A percentile compares a stretch with the other conserved stretches of the same genome.
Evolutionary conservation across 257 asterid species (phyloP).

Genomic region (Forsythia viridissima): DNA sequence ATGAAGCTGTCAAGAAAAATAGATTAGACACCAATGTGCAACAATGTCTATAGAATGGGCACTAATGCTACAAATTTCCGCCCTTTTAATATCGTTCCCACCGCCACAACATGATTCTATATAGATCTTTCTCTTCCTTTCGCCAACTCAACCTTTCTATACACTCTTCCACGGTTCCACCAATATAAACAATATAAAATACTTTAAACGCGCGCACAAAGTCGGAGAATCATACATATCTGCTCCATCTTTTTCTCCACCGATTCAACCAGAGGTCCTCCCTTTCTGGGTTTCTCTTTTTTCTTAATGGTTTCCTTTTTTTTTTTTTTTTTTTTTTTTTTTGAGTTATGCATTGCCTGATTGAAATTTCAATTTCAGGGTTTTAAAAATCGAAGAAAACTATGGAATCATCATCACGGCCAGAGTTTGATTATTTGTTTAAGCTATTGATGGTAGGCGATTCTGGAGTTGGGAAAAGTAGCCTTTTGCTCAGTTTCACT

Average conservation of each 20-base stretch:
- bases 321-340: neutral
- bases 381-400: constrained; percentile 13
- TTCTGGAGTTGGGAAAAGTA: constrained; percentile 96
- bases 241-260: neutral
- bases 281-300: neutral
- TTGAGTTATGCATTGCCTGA: neutral
- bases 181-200: too few species aligned
- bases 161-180: neutral
- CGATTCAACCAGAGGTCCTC: neutral
- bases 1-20: neutral
- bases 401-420: constrained; percentile 38
- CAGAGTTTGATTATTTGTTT: constrained; percentile 51
- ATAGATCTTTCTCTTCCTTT: neutral
- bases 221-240: neutral
- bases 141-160: neutral
- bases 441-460: constrained; percentile 62
- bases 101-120: neutral
- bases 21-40: neutral
- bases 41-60: neutral
- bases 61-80: neutral
- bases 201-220: neutral
- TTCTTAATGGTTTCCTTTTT: neutral
- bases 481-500: constrained; percentile 85
- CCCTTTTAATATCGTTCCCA: neutral
- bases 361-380: neutral